Evolutionary conservation across 163 green algal species (phyloP).

Genomic region (Scenedesmus sp.): DNA sequence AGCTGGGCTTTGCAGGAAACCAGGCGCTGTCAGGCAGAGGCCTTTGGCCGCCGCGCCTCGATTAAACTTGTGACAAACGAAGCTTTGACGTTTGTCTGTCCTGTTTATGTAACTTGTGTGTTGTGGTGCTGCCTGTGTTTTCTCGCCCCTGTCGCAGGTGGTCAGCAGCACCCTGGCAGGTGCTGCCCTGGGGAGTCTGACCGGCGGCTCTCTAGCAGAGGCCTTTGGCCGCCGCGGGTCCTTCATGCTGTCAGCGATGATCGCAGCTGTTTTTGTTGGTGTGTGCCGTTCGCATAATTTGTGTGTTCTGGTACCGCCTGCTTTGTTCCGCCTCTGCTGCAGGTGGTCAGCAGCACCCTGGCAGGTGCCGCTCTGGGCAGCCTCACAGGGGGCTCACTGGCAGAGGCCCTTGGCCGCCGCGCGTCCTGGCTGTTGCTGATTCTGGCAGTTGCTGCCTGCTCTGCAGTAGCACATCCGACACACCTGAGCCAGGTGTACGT

Average conservation of each 20-base stretch:
- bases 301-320: neutral
- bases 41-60: too few species aligned
- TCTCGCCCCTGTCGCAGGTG: conserved; percentile 73
- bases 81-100: neutral
- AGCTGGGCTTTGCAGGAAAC: conserved; percentile 88
- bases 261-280: too few species aligned
- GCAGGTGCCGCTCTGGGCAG: conserved; percentile 87
- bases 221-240: conserved; percentile 80
- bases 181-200: conserved; percentile 86
- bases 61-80: too few species aligned
- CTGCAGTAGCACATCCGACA: too few species aligned
- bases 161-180: conserved; percentile 89
- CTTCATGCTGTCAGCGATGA: conserved; percentile 80
- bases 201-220: conserved; percentile 86
- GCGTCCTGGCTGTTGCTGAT: conserved; percentile 74
- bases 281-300: too few species aligned
- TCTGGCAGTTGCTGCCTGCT: too few species aligned
- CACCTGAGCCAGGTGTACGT: too few species aligned
- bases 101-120: too few species aligned
- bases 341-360: conserved; percentile 91
- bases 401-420: conserved; percentile 88
- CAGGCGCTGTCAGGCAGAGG: conserved; percentile 35
- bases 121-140: too few species aligned
- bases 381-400: conserved; percentile 81
- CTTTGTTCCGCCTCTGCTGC: too few species aligned